Percentiles rank a stretch among this genome's conserved stretches.
Evolutionary conservation across 176 grass and related monocot genomes (phyloP).

Genomic region (Dactylis glomerata): DNA sequence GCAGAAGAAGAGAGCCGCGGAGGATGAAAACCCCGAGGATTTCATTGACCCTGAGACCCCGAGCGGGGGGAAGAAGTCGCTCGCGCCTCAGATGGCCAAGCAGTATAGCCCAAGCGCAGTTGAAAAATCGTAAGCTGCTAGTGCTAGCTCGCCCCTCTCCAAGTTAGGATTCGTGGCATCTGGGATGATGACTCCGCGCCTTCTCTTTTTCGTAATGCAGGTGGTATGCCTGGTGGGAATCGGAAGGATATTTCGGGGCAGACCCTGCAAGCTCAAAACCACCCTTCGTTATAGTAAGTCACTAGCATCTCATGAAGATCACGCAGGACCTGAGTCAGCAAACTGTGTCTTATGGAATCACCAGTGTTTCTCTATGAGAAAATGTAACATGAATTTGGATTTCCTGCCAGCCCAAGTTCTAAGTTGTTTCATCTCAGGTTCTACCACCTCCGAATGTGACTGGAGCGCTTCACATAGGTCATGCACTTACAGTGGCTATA

Average conservation of each 20-base stretch:
- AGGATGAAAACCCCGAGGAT: not conserved
- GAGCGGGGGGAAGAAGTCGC: not conserved
- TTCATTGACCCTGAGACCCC: not conserved
- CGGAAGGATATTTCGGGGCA: conserved; percentile 2
- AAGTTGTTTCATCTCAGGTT: not conserved
- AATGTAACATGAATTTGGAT: not conserved
- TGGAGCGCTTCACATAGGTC: conserved; percentile 18
- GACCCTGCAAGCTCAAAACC: conserved; percentile 5
- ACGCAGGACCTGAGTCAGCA: not conserved
- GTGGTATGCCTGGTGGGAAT: conserved; percentile 7
- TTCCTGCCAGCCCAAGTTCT: not conserved
- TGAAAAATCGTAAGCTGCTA: not conserved
- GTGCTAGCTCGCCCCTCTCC: not conserved
- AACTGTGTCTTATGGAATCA: not conserved
- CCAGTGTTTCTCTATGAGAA: not conserved
- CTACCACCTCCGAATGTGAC: conserved; percentile 18
- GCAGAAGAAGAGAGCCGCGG: not conserved
- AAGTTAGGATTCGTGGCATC: not conserved
- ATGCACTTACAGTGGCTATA: conserved; percentile 39
- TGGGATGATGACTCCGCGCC: not conserved
- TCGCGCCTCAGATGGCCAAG: not conserved
- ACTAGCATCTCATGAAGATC: not conserved
- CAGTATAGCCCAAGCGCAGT: not conserved
- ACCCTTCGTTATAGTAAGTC: conserved; percentile 5
- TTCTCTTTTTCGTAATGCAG: not conserved